Percentiles rank a stretch among this genome's conserved stretches.
phyloP scores from a whole-genome alignment of 306 rosid genomes.

The Lathyrus oleraceus region DNA sequence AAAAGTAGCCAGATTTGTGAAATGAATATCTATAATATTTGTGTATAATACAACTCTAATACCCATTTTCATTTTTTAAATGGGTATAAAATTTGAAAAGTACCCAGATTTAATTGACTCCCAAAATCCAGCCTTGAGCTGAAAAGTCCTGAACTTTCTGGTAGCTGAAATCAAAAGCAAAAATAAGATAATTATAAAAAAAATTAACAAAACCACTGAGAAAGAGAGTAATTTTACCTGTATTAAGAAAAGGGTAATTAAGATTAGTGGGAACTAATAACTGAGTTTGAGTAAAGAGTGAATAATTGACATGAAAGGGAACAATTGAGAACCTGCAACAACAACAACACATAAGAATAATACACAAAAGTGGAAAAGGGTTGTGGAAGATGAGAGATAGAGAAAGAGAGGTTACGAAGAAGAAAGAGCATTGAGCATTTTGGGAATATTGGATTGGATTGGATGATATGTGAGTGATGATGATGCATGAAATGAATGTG shows the following conservation, averaged over 20 bases:
- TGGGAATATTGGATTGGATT: not conserved
- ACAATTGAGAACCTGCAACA: constrained; percentile 54
- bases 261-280: constrained; percentile 48
- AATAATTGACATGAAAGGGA: constrained; percentile 47
- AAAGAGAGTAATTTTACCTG: not conserved
- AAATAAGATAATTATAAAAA: not conserved
- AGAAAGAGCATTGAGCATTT: constrained; percentile 26
- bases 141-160: constrained; percentile 53
- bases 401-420: constrained; percentile 39
- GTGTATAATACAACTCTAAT: constrained; percentile 22
- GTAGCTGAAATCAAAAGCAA: constrained; percentile 48
- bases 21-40: not conserved
- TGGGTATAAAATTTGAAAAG: constrained; percentile 17
- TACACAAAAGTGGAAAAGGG: not conserved
- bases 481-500: not conserved
- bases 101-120: constrained; percentile 96
- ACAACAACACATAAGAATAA: not conserved
- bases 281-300: constrained; percentile 34
- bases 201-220: not conserved
- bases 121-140: constrained; percentile 83
- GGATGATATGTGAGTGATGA: not conserved
- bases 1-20: not conserved
- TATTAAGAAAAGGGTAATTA: constrained; percentile 30
- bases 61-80: not conserved
- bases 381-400: not conserved